Base-by-base conservation (phyloP, 2,329 filamentous ascomycete species). In the Trichophyton simii region DNA sequence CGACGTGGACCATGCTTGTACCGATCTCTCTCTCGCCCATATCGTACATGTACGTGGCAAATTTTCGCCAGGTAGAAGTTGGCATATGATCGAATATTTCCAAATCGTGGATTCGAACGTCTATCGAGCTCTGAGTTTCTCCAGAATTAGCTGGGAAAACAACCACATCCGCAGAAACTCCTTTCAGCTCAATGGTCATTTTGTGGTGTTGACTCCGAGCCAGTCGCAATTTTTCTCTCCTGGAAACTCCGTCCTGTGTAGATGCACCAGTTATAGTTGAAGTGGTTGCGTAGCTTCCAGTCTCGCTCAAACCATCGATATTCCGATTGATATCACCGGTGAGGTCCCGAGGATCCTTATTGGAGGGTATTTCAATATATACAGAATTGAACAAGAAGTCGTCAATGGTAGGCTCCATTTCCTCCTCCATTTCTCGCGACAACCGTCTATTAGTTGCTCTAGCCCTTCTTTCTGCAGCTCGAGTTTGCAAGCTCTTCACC, bases 351-450 rank as follows among this genome's bases (percentile, higher is more conserved):
- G 91, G 90, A 67, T 97, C 92, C 62, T 87, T 84, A 67, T 91
- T 94, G 9, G 88, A 82, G 0, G 92, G 88, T 18, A 99, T 88
- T 13, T 89, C 91, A 67, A 99, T 96, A 76, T 96, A 99, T 60
- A 99, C 96, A 0, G 94, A 99, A 72, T 99, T 97, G 80, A 99
- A 99, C 15, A 99, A 79, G 67, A 95, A 95, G 71, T 99, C 95
- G 4, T 90, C 91, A 73, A 97, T 95, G 4, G 88, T 88, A 11
- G 85, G 89, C 72, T 91, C 88, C 50, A 91, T 87, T 57, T 95
- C 88, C 41, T 64, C 64, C 85, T 86, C 60, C 86, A 87, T 68
- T 73, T 83, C 71, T 38, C 76, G 72, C 60, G 82, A 79, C 7
- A 81, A 77, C 60, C 81, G 78, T 63, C 82, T 77, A 60, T 83